Percentiles rank a stretch among this genome's conserved stretches.
Evolutionary conservation across 371 early-diverging fungal genomes (phyloP).

Genomic region (Coelomomyces lativittatus): DNA sequence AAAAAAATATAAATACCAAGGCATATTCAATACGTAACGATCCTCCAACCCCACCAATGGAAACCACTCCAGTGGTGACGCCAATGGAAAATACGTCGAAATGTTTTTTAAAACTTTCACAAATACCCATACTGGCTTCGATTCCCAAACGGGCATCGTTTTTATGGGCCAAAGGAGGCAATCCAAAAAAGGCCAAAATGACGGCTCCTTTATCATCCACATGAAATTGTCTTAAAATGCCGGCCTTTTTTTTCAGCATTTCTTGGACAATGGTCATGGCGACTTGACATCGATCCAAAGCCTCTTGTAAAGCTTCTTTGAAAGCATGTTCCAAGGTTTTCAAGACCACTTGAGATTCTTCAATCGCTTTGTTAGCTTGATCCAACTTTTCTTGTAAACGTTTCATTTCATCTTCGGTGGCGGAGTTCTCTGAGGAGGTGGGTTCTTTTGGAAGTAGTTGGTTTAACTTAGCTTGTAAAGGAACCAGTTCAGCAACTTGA

Average conservation of each 20-base stretch:
- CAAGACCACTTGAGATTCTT: not conserved
- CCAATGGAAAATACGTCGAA: constrained; percentile 29
- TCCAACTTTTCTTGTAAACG: too few relatives aligned
- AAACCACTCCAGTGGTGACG: constrained; percentile 27
- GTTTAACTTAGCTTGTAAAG: too few relatives aligned
- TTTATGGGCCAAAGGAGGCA: constrained; percentile 30
- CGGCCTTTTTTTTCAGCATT: constrained; percentile 15
- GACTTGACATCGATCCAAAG: constrained; percentile 10
- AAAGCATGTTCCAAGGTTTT: not conserved
- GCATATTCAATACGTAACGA: constrained; percentile 23
- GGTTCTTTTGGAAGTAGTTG: too few relatives aligned
- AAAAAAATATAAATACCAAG: constrained; percentile 11
- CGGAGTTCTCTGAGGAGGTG: not conserved
- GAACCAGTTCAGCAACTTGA: not conserved
- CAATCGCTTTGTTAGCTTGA: not conserved
- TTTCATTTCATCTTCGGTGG: not conserved
- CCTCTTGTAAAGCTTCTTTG: constrained; percentile 1
- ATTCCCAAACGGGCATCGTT: constrained; percentile 23
- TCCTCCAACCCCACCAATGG: constrained; percentile 27
- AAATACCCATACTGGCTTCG: constrained; percentile 19
- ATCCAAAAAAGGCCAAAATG: constrained; percentile 23
- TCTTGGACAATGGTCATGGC: constrained; percentile 18
- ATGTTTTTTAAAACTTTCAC: constrained; percentile 6
- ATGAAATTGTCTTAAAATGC: constrained; percentile 25
- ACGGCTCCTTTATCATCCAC: constrained; percentile 37